These are phyloP conservation scores for Boletus bicolor DNA, from an alignment of 768 basidiomycete species.

Conservation along the genomic window DNA sequence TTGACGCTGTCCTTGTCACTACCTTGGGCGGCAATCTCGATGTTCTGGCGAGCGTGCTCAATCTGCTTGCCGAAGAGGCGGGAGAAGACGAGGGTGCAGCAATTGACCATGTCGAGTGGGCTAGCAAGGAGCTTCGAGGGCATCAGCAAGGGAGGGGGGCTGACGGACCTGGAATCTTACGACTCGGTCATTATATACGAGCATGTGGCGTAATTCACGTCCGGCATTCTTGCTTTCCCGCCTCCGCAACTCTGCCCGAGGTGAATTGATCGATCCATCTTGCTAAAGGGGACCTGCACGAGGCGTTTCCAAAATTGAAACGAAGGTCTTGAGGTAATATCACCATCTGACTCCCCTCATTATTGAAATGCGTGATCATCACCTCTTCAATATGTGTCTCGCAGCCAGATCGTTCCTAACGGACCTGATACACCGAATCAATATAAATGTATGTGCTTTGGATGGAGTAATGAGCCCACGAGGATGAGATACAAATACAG, in stretches of 20 bases:
- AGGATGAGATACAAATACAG: conserved; percentile 34
- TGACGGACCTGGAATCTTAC: conserved; percentile 9
- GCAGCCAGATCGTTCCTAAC: conserved; percentile 30
- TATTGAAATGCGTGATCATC: conserved; percentile 33
- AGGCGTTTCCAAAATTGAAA: conserved; percentile 28
- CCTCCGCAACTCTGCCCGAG: conserved; percentile 14
- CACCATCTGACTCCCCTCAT: conserved; percentile 23
- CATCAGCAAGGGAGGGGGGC: conserved; percentile 20
- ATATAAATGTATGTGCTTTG: conserved; percentile 19
- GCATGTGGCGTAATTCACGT: conserved; percentile 13
- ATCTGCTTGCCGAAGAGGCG: conserved; percentile 21
- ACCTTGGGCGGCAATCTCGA: conserved; percentile 21
- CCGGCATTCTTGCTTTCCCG: conserved; percentile 17
- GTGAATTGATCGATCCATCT: conserved; percentile 17
- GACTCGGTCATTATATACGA: conserved; percentile 21
- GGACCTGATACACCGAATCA: conserved; percentile 13
- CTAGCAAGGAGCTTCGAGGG: conserved; percentile 17
- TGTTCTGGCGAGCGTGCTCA: conserved; percentile 15
- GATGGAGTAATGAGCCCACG: conserved; percentile 23
- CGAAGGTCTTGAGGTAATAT: conserved; percentile 33
- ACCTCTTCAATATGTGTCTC: conserved; percentile 23
- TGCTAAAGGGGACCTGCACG: conserved; percentile 22
- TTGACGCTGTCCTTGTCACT: conserved; percentile 27
- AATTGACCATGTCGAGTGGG: conserved; percentile 28
- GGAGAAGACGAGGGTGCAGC: conserved; percentile 23